Base-by-base conservation (phyloP, 2,329 filamentous ascomycete genomes). In the Orbilia brochopaga region DNA sequence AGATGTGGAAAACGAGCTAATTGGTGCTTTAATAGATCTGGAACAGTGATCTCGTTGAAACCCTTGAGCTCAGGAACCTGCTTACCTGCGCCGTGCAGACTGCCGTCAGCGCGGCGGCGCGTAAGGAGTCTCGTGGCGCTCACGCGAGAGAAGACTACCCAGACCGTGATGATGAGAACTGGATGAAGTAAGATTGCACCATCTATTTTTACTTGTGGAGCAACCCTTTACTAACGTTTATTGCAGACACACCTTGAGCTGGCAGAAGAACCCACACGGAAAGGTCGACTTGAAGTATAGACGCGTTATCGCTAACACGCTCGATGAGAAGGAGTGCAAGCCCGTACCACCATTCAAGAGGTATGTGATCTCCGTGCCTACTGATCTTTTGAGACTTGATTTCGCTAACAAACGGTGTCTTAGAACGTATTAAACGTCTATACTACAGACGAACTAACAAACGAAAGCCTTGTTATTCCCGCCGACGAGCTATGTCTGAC, bases 31-130 rank as follows among this genome's bases (percentile, higher is more conserved):
- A 4, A 37, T 54, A 73, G 69, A 97, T 97, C 84, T 97, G 93
- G 93, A 97, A 97, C 87, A 92, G 90, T 23, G 93, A 97, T 79
- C 87, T 97, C 42, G 91, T 96, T 74, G 93, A 97, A 85, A 96
- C 93, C 6, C 87, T 99, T 64, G 94, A 99, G 83, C 85, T 97
- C 79, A 87, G 92, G 79, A 99, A 99, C 82, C 82, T 99, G 78
- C 83, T 99, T 79, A 97, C 94, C 78, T 97, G 94, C 87, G 93
- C 56, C 40, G 87, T 90, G 53, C 94, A 99, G 88, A 97, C 94
- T 57, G 94, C 94, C 74, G 86, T 88, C 77, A 86, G 92, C 32
- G 94, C 94, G 74, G 91, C 92, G 69, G 93, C 93, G 83, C 88
- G 94, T 79, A 96, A 96, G 85, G 94, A 99, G 83, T 96, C 92